Evolutionary conservation across 192 early-diverging fungal species (phyloP).

Genomic region (Phycomyces nitens): DNA sequence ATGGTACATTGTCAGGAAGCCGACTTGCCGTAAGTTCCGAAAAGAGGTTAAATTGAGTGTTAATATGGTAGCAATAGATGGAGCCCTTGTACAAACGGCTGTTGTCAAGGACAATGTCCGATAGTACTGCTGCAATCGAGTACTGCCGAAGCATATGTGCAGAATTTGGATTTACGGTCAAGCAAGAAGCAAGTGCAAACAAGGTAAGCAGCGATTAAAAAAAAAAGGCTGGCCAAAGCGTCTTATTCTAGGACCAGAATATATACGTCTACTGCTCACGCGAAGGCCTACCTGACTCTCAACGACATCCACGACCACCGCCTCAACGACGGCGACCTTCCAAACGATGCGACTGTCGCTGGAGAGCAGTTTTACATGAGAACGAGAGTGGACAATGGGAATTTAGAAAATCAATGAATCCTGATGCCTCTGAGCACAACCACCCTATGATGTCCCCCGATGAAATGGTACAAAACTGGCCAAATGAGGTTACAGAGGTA

Average conservation of each 20-base stretch:
- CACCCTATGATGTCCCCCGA: conserved; percentile 40
- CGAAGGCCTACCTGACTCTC: conserved; percentile 33
- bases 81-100: conserved; percentile 47
- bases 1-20: too few relatives aligned
- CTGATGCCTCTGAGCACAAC: conserved; percentile 43
- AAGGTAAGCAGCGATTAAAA: conserved; percentile 33
- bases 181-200: conserved; percentile 48
- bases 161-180: conserved; percentile 49
- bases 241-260: conserved; percentile 23
- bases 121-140: conserved; percentile 35
- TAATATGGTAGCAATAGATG: conserved; percentile 21
- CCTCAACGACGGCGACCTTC: conserved; percentile 40
- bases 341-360: conserved; percentile 42
- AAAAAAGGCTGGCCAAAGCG: not conserved
- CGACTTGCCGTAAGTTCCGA: too few relatives aligned
- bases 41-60: too few relatives aligned
- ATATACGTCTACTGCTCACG: conserved; percentile 50
- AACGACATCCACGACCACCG: conserved; percentile 42
- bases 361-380: conserved; percentile 46
- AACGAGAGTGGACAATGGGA: conserved; percentile 40
- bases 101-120: conserved; percentile 36
- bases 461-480: conserved; percentile 34
- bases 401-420: conserved; percentile 46
- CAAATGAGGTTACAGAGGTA: conserved; percentile 34
- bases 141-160: conserved; percentile 40